Evolutionary conservation across 345 rosid species (phyloP).

Genomic region (Gossypium thurberi): DNA sequence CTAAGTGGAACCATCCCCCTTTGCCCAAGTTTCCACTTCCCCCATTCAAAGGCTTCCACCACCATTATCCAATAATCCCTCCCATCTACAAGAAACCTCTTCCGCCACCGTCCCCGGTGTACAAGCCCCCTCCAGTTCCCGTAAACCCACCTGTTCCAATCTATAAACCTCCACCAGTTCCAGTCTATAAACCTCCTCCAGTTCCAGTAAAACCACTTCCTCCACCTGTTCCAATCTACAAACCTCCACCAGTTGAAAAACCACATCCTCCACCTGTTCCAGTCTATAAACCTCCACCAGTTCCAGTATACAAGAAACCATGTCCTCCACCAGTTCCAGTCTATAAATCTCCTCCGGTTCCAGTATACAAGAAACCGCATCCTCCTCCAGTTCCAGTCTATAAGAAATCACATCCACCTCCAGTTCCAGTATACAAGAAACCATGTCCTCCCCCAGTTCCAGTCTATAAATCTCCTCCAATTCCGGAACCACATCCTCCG

Average conservation of each 20-base stretch:
- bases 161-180: background rate
- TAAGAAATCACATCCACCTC: background rate
- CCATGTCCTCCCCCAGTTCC: background rate
- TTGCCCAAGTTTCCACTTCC: conserved; percentile 24
- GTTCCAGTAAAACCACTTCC: background rate
- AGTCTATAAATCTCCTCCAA: background rate
- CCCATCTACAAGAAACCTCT: conserved; percentile 16
- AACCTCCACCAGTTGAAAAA: background rate
- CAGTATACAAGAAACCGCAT: background rate
- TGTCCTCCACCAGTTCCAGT: background rate
- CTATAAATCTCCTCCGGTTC: background rate
- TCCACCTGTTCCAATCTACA: background rate
- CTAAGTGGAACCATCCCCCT: conserved; percentile 22
- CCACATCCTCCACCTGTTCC: conserved; percentile 14
- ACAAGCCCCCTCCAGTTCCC: background rate
- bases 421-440: background rate
- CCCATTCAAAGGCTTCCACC: conserved; percentile 19
- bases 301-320: conserved; percentile 5
- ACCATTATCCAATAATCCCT: conserved; percentile 18
- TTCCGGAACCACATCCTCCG: background rate
- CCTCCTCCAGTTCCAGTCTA: background rate
- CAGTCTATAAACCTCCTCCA: background rate
- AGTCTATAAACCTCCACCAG: background rate
- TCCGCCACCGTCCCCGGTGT: conserved; percentile 6
- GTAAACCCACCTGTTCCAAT: background rate